Percentiles rank a stretch among this genome's conserved stretches.
Conservation (phyloP, 2,329 filamentous ascomycete genomes). For the Stromatinia cepivora region DNA sequence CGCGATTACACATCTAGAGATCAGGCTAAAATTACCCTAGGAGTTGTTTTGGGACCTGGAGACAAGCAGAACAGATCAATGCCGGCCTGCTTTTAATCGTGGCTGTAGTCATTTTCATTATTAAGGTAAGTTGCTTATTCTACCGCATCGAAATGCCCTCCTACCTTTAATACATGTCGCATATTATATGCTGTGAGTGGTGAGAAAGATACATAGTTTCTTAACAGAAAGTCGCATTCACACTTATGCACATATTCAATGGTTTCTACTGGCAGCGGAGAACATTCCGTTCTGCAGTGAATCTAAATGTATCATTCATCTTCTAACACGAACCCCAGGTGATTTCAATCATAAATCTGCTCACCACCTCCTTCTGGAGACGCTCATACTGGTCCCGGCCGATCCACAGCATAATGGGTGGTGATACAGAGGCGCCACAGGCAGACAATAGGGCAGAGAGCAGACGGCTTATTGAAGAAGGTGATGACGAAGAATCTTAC, state of each 20-base stretch:
- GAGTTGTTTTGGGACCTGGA: conserved; percentile 58
- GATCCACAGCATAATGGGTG: conserved; percentile 26
- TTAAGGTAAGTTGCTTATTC: conserved; percentile 51
- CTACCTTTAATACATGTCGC: neutral
- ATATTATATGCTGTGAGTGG: neutral
- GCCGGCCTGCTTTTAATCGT: conserved; percentile 58
- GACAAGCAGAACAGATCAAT: conserved; percentile 52
- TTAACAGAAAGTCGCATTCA: neutral
- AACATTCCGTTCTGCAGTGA: neutral
- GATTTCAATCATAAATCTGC: conserved; percentile 33
- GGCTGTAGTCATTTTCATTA: conserved; percentile 52
- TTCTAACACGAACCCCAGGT: conserved; percentile 27
- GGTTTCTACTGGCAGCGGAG: neutral
- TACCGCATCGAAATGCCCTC: neutral
- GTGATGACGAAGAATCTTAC: conserved; percentile 28
- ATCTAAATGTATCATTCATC: neutral
- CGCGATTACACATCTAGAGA: neutral
- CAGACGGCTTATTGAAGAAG: conserved; percentile 36
- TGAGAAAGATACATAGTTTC: neutral
- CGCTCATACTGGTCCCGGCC: conserved; percentile 28
- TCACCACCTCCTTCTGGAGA: conserved; percentile 35
- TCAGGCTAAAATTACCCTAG: neutral
- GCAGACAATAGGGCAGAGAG: conserved; percentile 29
- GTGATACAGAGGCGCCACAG: conserved; percentile 26
- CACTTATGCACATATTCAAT: neutral